Conservation (phyloP, 371 early-diverging fungal genomes). For the Blastocladiella emersonii region DNA sequence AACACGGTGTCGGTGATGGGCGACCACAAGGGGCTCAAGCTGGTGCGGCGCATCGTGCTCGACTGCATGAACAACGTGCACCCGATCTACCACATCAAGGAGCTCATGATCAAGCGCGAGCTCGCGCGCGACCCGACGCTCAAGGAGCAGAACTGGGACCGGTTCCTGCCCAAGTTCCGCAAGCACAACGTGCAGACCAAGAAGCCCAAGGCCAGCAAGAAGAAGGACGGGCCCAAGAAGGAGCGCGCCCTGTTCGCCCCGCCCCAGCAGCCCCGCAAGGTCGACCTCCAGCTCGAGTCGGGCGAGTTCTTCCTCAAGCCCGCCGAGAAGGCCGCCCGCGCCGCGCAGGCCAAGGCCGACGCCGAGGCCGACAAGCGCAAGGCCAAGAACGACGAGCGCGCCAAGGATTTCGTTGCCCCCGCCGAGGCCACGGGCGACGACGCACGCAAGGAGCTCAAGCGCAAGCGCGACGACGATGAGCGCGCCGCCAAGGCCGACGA, state of each 20-base stretch:
- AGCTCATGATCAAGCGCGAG: constrained; percentile 97
- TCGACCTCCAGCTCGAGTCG: constrained; percentile 83
- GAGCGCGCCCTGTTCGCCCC: constrained; percentile 86
- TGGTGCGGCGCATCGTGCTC: constrained; percentile 75
- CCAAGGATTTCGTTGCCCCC: constrained; percentile 60
- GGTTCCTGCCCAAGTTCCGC: constrained; percentile 96
- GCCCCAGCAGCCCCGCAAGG: constrained; percentile 68
- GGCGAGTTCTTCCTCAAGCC: constrained; percentile 91
- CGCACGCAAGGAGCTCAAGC: constrained; percentile 9
- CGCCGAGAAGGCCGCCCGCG: constrained; percentile 37
- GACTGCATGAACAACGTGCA: constrained; percentile 99
- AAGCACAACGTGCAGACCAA: constrained; percentile 69
- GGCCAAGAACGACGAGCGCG: constrained; percentile 44
- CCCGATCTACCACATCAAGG: constrained; percentile 99
- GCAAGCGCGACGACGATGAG: background rate
- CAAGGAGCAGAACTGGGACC: constrained; percentile 94
- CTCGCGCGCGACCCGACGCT: constrained; percentile 91
- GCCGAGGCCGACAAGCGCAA: constrained; percentile 40
- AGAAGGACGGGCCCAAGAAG: constrained; percentile 58
- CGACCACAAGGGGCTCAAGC: constrained; percentile 77
- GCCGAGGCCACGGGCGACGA: constrained; percentile 34
- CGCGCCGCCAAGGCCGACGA: constrained; percentile 1
- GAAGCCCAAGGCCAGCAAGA: constrained; percentile 38
- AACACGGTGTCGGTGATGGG: constrained; percentile 97
- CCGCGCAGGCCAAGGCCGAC: constrained; percentile 49